Evolutionary conservation across 306 rosid genomes (phyloP).

Genomic region (Rosa rugosa): DNA sequence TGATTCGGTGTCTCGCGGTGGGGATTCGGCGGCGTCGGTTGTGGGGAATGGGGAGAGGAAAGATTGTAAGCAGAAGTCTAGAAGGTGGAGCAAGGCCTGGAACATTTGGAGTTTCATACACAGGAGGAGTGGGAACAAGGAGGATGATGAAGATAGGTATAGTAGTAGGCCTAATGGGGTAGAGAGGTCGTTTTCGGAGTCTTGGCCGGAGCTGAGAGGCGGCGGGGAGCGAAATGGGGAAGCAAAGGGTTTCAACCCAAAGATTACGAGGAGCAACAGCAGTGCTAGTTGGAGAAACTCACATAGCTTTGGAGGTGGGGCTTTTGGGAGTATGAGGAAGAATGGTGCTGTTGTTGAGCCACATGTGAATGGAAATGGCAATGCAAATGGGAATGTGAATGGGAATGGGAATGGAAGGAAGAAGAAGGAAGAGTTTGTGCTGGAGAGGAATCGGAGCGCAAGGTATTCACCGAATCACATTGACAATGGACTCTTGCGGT

Average conservation of each 20-base stretch:
- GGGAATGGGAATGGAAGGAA: slow-evolving; percentile 53
- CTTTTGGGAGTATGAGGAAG: slow-evolving; percentile 63
- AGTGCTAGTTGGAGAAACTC: slow-evolving; percentile 94
- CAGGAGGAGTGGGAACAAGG: slow-evolving; percentile 60
- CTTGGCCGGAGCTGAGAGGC: slow-evolving; percentile 82
- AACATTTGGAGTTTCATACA: slow-evolving; percentile 81
- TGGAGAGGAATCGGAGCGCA: slow-evolving; percentile 88
- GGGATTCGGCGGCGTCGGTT: slow-evolving; percentile 49
- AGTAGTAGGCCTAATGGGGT: slow-evolving; percentile 62
- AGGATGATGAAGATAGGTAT: slow-evolving; percentile 74
- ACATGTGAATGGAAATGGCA: slow-evolving; percentile 42
- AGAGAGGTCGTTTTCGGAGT: slow-evolving; percentile 79
- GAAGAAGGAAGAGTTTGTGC: slow-evolving; percentile 69
- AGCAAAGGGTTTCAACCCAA: slow-evolving; percentile 54
- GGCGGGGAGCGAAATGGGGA: slow-evolving; percentile 56
- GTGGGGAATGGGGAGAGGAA: slow-evolving; percentile 57
- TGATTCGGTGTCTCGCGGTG: neutral
- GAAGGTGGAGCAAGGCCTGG: slow-evolving; percentile 89
- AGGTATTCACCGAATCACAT: slow-evolving; percentile 68
- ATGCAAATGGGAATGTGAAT: slow-evolving; percentile 21
- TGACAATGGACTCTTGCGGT: slow-evolving; percentile 72
- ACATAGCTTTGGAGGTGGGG: slow-evolving; percentile 42
- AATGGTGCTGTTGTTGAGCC: slow-evolving; percentile 49
- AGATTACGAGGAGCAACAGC: slow-evolving; percentile 73
- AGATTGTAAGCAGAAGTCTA: slow-evolving; percentile 61